Evolutionary conservation across 768 basidiomycete species (phyloP).

Genomic region (Phlebiopsis gigantea): DNA sequence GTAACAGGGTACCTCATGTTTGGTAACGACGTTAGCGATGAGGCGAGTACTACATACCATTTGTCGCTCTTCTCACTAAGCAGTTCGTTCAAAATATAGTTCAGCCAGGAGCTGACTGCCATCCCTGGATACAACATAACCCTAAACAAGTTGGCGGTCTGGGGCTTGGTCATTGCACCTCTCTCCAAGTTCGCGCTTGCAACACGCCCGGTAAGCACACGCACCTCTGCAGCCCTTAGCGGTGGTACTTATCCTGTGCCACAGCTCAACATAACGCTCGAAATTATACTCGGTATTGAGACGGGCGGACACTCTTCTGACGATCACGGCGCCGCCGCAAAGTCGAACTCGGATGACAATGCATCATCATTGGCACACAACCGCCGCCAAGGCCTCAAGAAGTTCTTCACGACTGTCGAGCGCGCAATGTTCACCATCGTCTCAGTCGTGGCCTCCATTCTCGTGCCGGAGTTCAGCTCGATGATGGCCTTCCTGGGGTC

Average conservation of each 20-base stretch:
- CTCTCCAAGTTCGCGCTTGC: slow-evolving; percentile 87
- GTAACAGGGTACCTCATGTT: slow-evolving; percentile 90
- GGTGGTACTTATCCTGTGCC: slow-evolving; percentile 1
- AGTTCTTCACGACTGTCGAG: slow-evolving; percentile 42
- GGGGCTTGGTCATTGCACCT: slow-evolving; percentile 81
- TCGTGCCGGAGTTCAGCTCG: slow-evolving; percentile 74
- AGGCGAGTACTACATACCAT: slow-evolving; percentile 43
- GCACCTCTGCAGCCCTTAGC: background rate
- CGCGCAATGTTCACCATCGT: slow-evolving; percentile 53
- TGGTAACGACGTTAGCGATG: slow-evolving; percentile 71
- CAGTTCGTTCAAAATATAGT: slow-evolving; percentile 33
- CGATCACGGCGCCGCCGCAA: slow-evolving; percentile 22
- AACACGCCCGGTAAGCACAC: slow-evolving; percentile 62
- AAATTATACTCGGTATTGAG: slow-evolving; percentile 70
- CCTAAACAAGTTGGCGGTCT: slow-evolving; percentile 72
- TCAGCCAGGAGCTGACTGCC: slow-evolving; percentile 75
- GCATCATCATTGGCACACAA: slow-evolving; percentile 4
- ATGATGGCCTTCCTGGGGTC: slow-evolving; percentile 90
- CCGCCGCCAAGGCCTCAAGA: slow-evolving; percentile 28
- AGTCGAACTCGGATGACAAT: slow-evolving; percentile 10
- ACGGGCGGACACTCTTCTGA: slow-evolving; percentile 18
- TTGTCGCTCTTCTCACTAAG: slow-evolving; percentile 5
- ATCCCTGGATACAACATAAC: slow-evolving; percentile 66
- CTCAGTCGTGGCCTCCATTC: slow-evolving; percentile 65
- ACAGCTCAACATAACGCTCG: slow-evolving; percentile 79